Conservation (phyloP, 2,329 filamentous ascomycete species). For the Apiospora kogelbergensis region DNA sequence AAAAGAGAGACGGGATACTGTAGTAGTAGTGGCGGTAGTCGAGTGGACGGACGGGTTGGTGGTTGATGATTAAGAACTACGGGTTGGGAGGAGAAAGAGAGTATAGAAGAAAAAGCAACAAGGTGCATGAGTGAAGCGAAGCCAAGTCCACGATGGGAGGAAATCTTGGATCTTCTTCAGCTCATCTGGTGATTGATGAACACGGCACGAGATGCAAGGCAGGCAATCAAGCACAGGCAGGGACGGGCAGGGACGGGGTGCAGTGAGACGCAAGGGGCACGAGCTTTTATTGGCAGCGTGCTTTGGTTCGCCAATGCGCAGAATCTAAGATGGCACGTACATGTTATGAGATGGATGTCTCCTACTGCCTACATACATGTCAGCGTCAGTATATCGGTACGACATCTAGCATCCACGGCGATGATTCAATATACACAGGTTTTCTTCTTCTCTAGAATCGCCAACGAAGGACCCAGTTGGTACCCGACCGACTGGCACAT, state of each 20-base stretch:
- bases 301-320: not conserved
- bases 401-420: no score
- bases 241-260: not conserved
- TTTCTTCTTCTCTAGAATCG: not conserved
- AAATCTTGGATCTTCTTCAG: conserved; percentile 1
- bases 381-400: not conserved
- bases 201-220: conserved; percentile 2
- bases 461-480: not conserved
- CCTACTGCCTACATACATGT: no score
- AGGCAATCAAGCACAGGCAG: not conserved
- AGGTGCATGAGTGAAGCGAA: conserved; percentile 8
- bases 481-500: not conserved
- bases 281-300: not conserved
- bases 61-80: conserved; percentile 1
- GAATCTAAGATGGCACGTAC: not conserved
- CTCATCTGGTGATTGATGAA: not conserved
- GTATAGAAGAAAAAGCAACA: conserved; percentile 4
- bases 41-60: not conserved
- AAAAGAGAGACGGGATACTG: not conserved
- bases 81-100: not conserved
- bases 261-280: not conserved
- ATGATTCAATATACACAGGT: no score
- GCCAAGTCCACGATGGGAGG: conserved; percentile 5
- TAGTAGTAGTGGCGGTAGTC: not conserved
- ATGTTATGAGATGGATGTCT: not conserved